phyloP scores from a whole-genome alignment of 2,329 filamentous ascomycete genomes.

The Alternaria sp. region DNA sequence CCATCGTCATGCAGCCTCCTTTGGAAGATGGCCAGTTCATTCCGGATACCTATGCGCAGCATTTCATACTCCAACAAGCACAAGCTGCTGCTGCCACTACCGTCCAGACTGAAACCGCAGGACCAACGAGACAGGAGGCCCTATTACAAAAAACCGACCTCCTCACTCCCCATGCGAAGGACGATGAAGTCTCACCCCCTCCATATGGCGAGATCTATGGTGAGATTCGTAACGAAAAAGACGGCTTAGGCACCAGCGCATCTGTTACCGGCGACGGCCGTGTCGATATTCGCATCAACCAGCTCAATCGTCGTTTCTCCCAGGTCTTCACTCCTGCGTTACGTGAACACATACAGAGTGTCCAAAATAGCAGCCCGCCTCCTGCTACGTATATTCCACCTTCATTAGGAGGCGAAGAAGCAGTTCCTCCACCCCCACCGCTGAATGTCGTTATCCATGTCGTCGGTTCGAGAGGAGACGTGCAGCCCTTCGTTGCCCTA shows the following conservation, averaged over 20 bases:
- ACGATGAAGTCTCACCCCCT: constrained; percentile 40
- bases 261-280: constrained; percentile 51
- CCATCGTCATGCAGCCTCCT: background rate
- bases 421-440: constrained; percentile 19
- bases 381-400: background rate
- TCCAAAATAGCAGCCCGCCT: constrained; percentile 22
- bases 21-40: constrained; percentile 23
- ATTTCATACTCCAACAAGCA: constrained; percentile 44
- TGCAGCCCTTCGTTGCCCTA: constrained; percentile 68
- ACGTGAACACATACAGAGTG: constrained; percentile 21
- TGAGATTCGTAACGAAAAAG: constrained; percentile 44
- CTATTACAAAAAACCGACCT: constrained; percentile 36
- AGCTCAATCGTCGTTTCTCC: constrained; percentile 33
- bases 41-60: constrained; percentile 30
- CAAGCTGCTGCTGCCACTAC: constrained; percentile 30
- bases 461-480: constrained; percentile 63
- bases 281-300: constrained; percentile 41
- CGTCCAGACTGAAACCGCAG: constrained; percentile 27
- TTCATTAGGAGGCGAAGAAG: constrained; percentile 18
- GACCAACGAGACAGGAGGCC: constrained; percentile 22
- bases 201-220: constrained; percentile 46
- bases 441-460: constrained; percentile 66
- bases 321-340: constrained; percentile 32
- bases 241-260: constrained; percentile 54
- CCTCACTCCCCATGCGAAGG: constrained; percentile 22